Percentiles rank a stretch among this genome's conserved stretches.
Conservation (phyloP, 768 basidiomycete genomes). For the Suillus hirtellus region DNA sequence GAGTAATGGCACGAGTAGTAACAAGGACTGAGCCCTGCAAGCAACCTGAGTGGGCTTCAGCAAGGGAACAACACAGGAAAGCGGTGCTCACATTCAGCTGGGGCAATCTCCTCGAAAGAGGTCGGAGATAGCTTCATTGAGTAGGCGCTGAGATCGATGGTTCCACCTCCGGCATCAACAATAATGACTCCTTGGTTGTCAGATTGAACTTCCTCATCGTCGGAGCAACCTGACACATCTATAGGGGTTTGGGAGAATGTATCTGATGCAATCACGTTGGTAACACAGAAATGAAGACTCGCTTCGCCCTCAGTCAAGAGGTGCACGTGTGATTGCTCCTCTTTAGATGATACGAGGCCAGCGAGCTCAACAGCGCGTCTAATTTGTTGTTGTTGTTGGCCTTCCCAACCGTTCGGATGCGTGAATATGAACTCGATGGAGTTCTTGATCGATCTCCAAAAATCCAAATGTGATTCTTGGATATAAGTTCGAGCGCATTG, state of each 20-base stretch:
- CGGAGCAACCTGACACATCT: constrained; percentile 1
- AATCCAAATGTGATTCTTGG: constrained; percentile 28
- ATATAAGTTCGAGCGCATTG: constrained; percentile 25
- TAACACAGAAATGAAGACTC: constrained; percentile 39
- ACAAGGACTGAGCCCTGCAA: constrained; percentile 41
- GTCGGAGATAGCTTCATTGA: constrained; percentile 23
- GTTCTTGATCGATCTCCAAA: constrained; percentile 27
- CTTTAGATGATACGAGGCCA: constrained; percentile 20
- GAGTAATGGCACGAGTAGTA: constrained; percentile 27
- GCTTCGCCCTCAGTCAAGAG: constrained; percentile 30
- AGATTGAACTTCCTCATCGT: constrained; percentile 15
- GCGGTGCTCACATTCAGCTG: constrained; percentile 28
- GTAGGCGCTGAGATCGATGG: constrained; percentile 40
- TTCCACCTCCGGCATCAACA: constrained; percentile 49
- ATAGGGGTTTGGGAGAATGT: constrained; percentile 15
- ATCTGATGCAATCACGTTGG: constrained; percentile 40
- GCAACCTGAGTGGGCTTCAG: constrained; percentile 26
- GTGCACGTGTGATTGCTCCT: constrained; percentile 21
- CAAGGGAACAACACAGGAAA: background rate
- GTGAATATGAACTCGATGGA: constrained; percentile 26
- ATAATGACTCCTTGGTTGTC: constrained; percentile 40
- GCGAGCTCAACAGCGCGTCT: constrained; percentile 26
- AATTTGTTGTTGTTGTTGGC: constrained; percentile 30
- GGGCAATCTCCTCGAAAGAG: constrained; percentile 37
- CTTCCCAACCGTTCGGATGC: constrained; percentile 36